Evolutionary conservation across 768 basidiomycete species (phyloP), one percentile per base, ranked within the genome.

Genomic region (Tricholoma bakamatsutake): DNA sequence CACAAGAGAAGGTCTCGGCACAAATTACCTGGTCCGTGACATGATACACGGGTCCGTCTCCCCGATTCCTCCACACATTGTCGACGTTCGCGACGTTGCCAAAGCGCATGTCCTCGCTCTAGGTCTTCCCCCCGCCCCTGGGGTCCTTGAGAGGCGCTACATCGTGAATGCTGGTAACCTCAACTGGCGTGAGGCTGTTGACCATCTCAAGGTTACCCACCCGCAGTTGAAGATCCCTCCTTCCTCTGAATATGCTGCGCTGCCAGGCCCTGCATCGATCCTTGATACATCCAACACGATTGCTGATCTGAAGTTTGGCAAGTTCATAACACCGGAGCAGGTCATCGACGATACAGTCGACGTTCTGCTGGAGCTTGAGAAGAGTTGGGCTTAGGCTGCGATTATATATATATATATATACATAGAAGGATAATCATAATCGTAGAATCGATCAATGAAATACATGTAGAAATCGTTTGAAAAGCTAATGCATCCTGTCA

Each of bases 31-130:
- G 50, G 56, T 70, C 28, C 62, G 62, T 54, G 55, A 39, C 5
- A 62, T 74, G n/a, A 59, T 73, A 55, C 64, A 54, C n/a, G 67
- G 69, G 15, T 61, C 55, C 27, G 55, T 50, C 2, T 54, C 64
- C 10, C 61, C 62, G 4, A 57, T 56, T 15, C 48, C 64, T 2
- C 69, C 71, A 24, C 67, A 68, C 34, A 51, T 67, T 53, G 68
- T 67, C 53, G 73, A 75, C 43, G 73, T 71, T 21, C 70, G 72
- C 33, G 73, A 74, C 50, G 68, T 74, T 10, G 73, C 68, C 27
- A 66, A 62, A 50, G 67, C 64, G 4, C 73, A 74, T 47, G 62
- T 73, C 43, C 68, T 63, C 31, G 70, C 70, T 11, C 60, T 72
- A 21, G 60, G 60, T 46, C 61, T 71, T 11, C 64, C 68, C 1